A percentile compares a stretch with the other conserved stretches of the same genome.
Evolutionary conservation across 116 monocot genomes (phyloP).

Genomic region (Cymodocea nodosa): DNA sequence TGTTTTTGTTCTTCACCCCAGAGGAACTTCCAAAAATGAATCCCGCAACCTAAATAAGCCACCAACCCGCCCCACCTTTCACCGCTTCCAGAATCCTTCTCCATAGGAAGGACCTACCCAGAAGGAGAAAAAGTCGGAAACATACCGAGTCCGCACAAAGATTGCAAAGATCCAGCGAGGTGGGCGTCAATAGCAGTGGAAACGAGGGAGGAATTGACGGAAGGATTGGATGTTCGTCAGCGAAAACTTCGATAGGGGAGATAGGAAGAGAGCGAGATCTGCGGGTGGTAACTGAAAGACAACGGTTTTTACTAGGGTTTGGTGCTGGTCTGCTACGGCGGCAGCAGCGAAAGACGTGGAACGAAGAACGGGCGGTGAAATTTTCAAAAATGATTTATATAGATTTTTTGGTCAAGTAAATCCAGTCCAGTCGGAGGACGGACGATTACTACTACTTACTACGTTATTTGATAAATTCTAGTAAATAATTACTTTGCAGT

Average conservation of each 20-base stretch:
- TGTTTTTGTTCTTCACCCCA: neutral
- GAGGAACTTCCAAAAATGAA: neutral
- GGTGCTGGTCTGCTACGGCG: neutral
- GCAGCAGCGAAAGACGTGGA: neutral
- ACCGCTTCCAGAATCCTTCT: neutral
- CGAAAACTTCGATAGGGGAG: too few relatives aligned
- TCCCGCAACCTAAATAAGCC: neutral
- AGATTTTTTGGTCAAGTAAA: too few relatives aligned
- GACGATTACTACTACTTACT: too few relatives aligned
- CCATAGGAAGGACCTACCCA: neutral
- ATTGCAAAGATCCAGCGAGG: neutral
- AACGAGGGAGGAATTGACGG: too few relatives aligned
- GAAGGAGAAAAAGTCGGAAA: neutral
- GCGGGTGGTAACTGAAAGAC: neutral
- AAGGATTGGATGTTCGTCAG: too few relatives aligned
- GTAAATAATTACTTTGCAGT: too few relatives aligned
- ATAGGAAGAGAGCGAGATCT: neutral
- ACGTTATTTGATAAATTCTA: too few relatives aligned
- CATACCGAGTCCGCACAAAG: neutral
- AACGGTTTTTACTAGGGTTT: conserved; percentile 1
- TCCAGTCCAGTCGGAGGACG: too few relatives aligned
- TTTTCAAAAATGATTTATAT: too few relatives aligned
- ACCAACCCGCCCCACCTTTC: neutral
- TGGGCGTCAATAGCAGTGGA: too few relatives aligned
- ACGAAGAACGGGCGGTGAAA: too few relatives aligned